Evolutionary conservation across 2,329 filamentous ascomycete genomes (phyloP), one percentile per base, ranked within the genome.

Genomic region (Ilyonectria robusta): DNA sequence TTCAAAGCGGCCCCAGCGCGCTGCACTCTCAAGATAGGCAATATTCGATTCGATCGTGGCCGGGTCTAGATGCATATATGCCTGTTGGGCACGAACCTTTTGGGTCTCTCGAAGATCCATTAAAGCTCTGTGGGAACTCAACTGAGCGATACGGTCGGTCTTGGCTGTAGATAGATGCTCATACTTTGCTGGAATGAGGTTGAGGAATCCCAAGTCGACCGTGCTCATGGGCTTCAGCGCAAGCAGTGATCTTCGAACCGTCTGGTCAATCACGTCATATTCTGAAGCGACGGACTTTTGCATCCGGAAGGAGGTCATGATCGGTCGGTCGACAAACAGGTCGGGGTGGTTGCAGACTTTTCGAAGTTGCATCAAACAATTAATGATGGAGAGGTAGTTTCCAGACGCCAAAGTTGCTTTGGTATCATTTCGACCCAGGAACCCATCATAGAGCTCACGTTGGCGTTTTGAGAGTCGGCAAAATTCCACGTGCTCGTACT

Each of bases 311-410:
- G 96, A 98, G 0, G 95, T 99, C 82, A 97, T 96, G 75, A 99
- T 98, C 1, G 94, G 95, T 17, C 96, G 90, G 66, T 97, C 97
- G 73, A 98, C 93, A 76, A 99, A 99, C 9, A 99, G 86, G 81
- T 99, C 96, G 0, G 96, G 97, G 77, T 99, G 96, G 74, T 99
- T 99, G 86, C 96, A 99, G 58, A 99, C 97, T 79, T 98, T 98
- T 55, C 96, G 91, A 59, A 99, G 86, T 78, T 97, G 96, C 94
- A 99, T 97, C 58, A 99, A 84, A 80, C 97, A 98, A 79, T 98
- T 97, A 82, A 98, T 98, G 78, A 99, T 98, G 19, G 94, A 97
- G 70, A 99, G 89, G 79, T 98, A 98, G 76, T 98, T 99, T 31
- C 96, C 96, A 1, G 94, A 97, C 3, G 94, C 89, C 19, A 99